Conservation (phyloP, 2,329 filamentous ascomycete genomes). For the Botrytis tulipae region DNA sequence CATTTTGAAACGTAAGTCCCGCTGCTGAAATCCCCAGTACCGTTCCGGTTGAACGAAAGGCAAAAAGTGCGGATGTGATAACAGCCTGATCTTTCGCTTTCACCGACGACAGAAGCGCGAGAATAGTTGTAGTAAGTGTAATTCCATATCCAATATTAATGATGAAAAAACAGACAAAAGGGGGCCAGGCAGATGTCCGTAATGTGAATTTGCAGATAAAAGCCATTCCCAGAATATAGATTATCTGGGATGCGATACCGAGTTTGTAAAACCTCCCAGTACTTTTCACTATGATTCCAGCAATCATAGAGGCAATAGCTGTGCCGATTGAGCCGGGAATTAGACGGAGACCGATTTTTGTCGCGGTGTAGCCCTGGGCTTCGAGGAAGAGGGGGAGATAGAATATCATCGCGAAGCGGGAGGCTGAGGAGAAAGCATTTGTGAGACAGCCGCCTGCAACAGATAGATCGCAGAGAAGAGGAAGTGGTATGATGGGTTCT, state of each 20-base stretch:
- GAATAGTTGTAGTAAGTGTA: conserved; percentile 67
- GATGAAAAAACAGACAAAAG: conserved; percentile 55
- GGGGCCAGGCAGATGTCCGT: conserved; percentile 51
- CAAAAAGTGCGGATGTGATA: conserved; percentile 72
- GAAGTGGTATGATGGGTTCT: conserved; percentile 56
- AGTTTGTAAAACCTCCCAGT: conserved; percentile 70
- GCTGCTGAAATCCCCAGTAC: conserved; percentile 56
- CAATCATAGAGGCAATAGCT: conserved; percentile 58
- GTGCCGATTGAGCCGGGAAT: conserved; percentile 62
- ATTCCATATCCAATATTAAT: conserved; percentile 52
- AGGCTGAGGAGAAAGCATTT: conserved; percentile 69
- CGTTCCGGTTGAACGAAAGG: conserved; percentile 72
- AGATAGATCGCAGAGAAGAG: conserved; percentile 61
- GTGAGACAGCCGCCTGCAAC: conserved; percentile 66
- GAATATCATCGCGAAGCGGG: conserved; percentile 57
- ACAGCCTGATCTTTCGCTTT: conserved; percentile 66
- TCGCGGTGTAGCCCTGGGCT: conserved; percentile 60
- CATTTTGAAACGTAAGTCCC: conserved; percentile 24
- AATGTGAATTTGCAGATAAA: conserved; percentile 52
- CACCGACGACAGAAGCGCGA: conserved; percentile 68
- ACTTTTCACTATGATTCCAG: conserved; percentile 63
- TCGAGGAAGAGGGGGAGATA: conserved; percentile 76
- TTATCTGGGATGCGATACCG: conserved; percentile 49
- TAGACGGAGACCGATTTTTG: conserved; percentile 60
- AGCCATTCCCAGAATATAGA: conserved; percentile 49